Conservation (phyloP, 768 basidiomycete species). For the Serpula lacrymans region DNA sequence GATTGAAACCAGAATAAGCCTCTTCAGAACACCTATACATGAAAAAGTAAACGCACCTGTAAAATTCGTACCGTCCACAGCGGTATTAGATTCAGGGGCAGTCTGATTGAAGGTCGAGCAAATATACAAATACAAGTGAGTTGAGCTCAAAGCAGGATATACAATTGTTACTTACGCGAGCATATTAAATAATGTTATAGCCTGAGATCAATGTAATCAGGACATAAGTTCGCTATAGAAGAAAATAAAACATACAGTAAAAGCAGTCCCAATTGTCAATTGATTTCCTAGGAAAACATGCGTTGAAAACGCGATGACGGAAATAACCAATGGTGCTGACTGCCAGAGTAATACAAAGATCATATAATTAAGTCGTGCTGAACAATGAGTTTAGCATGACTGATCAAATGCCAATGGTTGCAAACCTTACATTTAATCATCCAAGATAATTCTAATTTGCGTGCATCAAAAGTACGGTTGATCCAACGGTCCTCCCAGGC, state of each 20-base stretch:
- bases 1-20: too few relatives aligned
- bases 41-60: conserved; percentile 37
- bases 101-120: conserved; percentile 24
- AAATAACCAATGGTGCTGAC: conserved; percentile 46
- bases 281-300: conserved; percentile 43
- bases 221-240: background rate
- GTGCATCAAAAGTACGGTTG: conserved; percentile 53
- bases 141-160: too few relatives aligned
- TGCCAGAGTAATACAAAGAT: conserved; percentile 47
- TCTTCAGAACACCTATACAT: too few relatives aligned
- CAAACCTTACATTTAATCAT: conserved; percentile 54
- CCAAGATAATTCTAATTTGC: conserved; percentile 67
- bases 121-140: conserved; percentile 1
- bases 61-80: conserved; percentile 71
- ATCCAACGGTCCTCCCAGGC: conserved; percentile 83
- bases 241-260: conserved; percentile 36
- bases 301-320: conserved; percentile 45
- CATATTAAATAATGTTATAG: conserved; percentile 54
- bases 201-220: conserved; percentile 15
- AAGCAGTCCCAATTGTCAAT: conserved; percentile 53
- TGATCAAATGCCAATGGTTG: background rate
- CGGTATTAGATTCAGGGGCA: conserved; percentile 73
- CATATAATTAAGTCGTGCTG: conserved; percentile 39
- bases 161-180: conserved; percentile 29
- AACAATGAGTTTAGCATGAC: conserved; percentile 1